Evolutionary conservation across 257 asterid species (phyloP).

Genomic region (Solanum medicagineum): DNA sequence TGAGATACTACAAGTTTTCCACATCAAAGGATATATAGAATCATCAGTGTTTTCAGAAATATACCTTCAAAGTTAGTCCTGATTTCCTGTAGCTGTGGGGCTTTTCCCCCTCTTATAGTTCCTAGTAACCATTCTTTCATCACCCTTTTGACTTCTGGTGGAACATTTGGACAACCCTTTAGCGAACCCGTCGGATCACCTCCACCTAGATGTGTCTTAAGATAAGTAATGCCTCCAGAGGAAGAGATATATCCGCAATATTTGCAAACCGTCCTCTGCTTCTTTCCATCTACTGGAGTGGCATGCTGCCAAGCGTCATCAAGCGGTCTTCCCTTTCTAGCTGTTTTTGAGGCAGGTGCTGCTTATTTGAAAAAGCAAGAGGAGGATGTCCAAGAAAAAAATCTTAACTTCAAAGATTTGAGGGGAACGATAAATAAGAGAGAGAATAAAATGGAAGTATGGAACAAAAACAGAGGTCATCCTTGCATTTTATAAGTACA

Average conservation of each 20-base stretch:
- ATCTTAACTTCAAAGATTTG: not conserved
- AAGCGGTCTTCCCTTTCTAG: slow-evolving; percentile 39
- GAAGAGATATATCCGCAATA: slow-evolving; percentile 30
- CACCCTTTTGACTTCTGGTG: slow-evolving; percentile 22
- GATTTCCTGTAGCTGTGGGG: slow-evolving; percentile 17
- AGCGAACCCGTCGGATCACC: slow-evolving; percentile 27
- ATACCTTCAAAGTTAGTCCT: not conserved
- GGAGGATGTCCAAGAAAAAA: not conserved
- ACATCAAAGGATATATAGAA: not conserved
- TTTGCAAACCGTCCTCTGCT: slow-evolving; percentile 39
- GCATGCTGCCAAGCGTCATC: slow-evolving; percentile 49
- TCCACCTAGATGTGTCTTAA: slow-evolving; percentile 49
- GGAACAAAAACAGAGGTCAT: not conserved
- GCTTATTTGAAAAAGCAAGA: not conserved
- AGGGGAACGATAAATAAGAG: not conserved
- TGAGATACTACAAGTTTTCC: not conserved
- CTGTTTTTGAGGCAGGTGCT: slow-evolving; percentile 13
- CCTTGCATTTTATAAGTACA: not conserved
- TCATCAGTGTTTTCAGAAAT: not conserved
- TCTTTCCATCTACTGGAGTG: slow-evolving; percentile 29
- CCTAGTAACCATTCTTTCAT: slow-evolving; percentile 38
- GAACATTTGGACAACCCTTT: slow-evolving; percentile 38
- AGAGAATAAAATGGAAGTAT: not conserved
- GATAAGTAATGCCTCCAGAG: slow-evolving; percentile 46
- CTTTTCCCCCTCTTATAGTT: slow-evolving; percentile 22